These are phyloP conservation scores for Auxenochlorella pyrenoidosa DNA, from an alignment of 139 green algal genomes.

Conservation along the genomic window DNA sequence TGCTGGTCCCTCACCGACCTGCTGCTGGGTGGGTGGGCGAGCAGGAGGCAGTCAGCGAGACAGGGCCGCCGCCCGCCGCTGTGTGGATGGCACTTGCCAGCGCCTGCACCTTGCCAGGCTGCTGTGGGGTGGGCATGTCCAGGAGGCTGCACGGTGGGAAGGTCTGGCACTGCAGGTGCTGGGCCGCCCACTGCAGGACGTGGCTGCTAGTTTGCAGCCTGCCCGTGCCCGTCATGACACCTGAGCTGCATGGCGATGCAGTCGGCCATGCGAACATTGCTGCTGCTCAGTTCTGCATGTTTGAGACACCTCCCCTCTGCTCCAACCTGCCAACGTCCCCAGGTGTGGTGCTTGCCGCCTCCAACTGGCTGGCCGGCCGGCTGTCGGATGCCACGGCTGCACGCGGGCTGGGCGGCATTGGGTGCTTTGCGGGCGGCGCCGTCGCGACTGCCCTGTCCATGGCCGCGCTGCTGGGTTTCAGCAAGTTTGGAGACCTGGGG, in stretches of 20 bases:
- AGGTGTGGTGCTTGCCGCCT: constrained; percentile 77
- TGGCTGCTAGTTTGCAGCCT: too few species aligned
- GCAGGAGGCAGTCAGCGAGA: not conserved
- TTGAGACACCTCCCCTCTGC: too few species aligned
- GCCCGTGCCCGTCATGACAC: too few species aligned
- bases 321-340: not conserved
- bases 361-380: constrained; percentile 74
- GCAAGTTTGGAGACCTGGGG: constrained; percentile 67
- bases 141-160: too few species aligned
- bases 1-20: constrained; percentile 87
- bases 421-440: constrained; percentile 80
- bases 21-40: not conserved
- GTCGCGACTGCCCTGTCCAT: constrained; percentile 58
- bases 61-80: constrained; percentile 63
- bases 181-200: too few species aligned
- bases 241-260: too few species aligned
- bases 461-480: constrained; percentile 66
- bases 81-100: too few species aligned
- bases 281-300: not conserved
- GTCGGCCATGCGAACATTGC: not conserved
- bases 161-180: too few species aligned
- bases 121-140: too few species aligned
- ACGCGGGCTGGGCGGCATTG: constrained; percentile 69
- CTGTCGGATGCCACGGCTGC: constrained; percentile 67
- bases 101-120: too few species aligned